Conservation (phyloP, 148 eudicot genomes). For the Cornus controversa region DNA sequence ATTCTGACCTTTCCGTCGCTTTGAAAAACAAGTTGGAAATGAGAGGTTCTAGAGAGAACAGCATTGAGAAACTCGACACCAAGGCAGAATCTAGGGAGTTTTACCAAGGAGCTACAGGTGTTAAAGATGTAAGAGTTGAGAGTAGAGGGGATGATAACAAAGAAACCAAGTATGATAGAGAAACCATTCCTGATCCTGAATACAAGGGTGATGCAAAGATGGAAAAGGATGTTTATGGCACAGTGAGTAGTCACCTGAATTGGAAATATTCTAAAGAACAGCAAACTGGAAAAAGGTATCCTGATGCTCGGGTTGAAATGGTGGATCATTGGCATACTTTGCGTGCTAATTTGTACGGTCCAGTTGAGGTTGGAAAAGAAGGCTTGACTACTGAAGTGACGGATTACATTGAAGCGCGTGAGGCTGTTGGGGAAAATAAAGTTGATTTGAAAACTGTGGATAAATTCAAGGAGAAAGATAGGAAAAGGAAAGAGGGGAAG, state of each 20-base stretch:
- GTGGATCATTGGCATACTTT: conserved; percentile 48
- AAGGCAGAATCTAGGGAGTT: conserved; percentile 53
- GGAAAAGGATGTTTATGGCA: conserved; percentile 55
- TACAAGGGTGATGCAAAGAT: conserved; percentile 47
- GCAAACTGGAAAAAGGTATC: conserved; percentile 57
- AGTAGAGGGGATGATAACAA: conserved; percentile 60
- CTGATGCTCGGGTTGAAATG: conserved; percentile 50
- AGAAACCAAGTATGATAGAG: conserved; percentile 21
- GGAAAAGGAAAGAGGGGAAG: conserved; percentile 85
- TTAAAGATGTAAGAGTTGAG: conserved; percentile 50
- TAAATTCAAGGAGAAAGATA: conserved; percentile 73
- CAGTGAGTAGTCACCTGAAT: conserved; percentile 39
- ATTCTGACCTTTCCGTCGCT: conserved; percentile 35
- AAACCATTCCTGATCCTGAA: conserved; percentile 44
- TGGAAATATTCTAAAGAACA: conserved; percentile 71
- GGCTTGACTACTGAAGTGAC: conserved; percentile 28
- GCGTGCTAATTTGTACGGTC: conserved; percentile 45
- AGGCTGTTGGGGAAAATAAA: conserved; percentile 75
- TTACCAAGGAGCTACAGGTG: conserved; percentile 49
- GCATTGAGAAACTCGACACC: conserved; percentile 30
- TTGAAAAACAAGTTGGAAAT: conserved; percentile 54
- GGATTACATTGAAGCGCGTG: conserved; percentile 52
- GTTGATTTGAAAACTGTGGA: conserved; percentile 74
- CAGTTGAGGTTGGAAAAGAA: conserved; percentile 47
- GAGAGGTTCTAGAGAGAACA: conserved; percentile 53